These are phyloP conservation scores for Microthlaspi erraticum DNA, from an alignment of 345 rosid genomes.

Conservation along the genomic window DNA sequence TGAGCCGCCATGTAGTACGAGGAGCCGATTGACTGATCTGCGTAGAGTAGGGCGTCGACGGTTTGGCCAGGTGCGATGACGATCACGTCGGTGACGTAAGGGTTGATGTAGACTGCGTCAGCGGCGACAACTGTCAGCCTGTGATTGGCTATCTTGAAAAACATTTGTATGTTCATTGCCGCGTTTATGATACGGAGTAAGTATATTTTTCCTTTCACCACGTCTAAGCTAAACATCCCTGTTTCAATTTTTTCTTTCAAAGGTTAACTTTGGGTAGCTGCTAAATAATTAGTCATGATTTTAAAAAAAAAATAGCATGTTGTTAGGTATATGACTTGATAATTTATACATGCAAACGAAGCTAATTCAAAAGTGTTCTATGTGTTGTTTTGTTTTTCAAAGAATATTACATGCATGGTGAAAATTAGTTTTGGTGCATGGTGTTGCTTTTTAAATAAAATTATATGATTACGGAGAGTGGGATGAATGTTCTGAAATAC, in stretches of 20 bases:
- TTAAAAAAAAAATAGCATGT: too few relatives aligned
- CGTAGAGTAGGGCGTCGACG: constrained; percentile 60
- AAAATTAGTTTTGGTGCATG: too few relatives aligned
- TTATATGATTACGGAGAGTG: background rate
- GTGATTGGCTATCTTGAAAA: constrained; percentile 89
- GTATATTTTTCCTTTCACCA: constrained; percentile 70
- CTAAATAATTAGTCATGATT: too few relatives aligned
- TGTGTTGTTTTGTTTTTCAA: too few relatives aligned
- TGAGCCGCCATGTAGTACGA: constrained; percentile 87
- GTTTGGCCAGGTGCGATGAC: constrained; percentile 79
- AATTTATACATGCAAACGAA: too few relatives aligned
- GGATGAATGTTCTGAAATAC: background rate
- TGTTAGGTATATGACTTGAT: too few relatives aligned
- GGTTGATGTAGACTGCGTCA: constrained; percentile 73
- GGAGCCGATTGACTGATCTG: constrained; percentile 63
- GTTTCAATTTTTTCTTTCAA: too few relatives aligned
- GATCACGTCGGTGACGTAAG: constrained; percentile 69
- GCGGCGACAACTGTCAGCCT: constrained; percentile 72
- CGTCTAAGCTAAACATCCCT: constrained; percentile 62
- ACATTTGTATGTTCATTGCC: constrained; percentile 79
- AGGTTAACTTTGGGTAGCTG: too few relatives aligned
- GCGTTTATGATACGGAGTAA: constrained; percentile 85
- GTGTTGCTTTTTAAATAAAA: background rate
- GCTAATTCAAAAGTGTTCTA: too few relatives aligned
- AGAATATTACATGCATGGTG: too few relatives aligned